phyloP scores from a whole-genome alignment of 176 grass and related monocot species.

The Lolium multiflorum region DNA sequence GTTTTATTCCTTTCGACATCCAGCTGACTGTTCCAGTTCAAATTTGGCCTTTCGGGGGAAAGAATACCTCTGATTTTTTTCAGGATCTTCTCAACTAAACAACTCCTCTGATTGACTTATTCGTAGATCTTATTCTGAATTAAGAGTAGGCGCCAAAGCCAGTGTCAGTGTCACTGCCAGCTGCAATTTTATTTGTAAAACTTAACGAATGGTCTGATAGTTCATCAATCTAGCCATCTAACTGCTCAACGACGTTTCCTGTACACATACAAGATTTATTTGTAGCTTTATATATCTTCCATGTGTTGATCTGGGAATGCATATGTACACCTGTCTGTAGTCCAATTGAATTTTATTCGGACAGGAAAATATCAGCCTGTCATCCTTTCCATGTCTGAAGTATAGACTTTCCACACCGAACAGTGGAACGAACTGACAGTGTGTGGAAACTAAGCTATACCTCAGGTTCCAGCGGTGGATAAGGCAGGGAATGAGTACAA shows the following conservation, averaged over 20 bases:
- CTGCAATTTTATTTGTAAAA: neutral
- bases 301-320: neutral
- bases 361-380: neutral
- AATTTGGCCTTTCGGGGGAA: neutral
- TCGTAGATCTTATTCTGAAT: neutral
- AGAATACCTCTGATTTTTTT: neutral
- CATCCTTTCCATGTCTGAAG: neutral
- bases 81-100: neutral
- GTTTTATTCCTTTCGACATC: constrained; percentile 3
- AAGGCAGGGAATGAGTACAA: constrained; percentile 65
- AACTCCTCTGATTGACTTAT: neutral
- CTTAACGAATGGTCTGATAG: neutral
- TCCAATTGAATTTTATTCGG: neutral
- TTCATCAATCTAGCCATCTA: neutral
- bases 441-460: neutral
- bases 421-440: constrained; percentile 25
- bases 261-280: neutral
- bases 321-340: neutral
- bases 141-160: neutral
- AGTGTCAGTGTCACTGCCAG: neutral
- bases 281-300: neutral
- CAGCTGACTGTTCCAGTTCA: constrained; percentile 18
- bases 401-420: constrained; percentile 34
- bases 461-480: neutral
- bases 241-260: neutral